Conservation (phyloP, 176 grass and related monocot species). For the Avena eriantha region DNA sequence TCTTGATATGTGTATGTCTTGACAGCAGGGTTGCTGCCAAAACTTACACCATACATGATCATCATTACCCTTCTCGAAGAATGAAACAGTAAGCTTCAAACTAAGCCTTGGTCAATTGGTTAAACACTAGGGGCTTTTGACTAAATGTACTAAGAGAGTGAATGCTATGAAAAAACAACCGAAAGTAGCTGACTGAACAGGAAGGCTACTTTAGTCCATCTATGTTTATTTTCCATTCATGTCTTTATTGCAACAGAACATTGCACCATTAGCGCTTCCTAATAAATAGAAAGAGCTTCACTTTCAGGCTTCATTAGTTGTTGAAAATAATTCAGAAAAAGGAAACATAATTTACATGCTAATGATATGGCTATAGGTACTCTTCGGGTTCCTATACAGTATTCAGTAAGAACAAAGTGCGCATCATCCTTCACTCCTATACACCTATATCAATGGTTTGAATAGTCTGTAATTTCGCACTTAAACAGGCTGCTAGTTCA, state of each 20-base stretch:
- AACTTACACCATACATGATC: not conserved
- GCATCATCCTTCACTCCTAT: not conserved
- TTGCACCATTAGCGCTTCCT: not conserved
- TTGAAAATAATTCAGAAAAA: not conserved
- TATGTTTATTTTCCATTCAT: not conserved
- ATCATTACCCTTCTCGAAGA: not conserved
- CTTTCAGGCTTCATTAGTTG: constrained; percentile 3
- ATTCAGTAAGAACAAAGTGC: not conserved
- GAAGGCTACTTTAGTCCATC: not conserved
- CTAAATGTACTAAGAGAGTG: not conserved
- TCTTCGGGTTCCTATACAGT: not conserved
- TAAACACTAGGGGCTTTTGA: not conserved
- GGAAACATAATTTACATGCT: not conserved
- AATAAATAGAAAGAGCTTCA: not conserved
- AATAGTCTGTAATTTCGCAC: not conserved
- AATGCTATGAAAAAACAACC: not conserved
- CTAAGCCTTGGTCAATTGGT: not conserved
- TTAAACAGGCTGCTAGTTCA: not conserved
- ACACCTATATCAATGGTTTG: not conserved
- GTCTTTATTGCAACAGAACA: constrained; percentile 6
- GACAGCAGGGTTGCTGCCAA: not conserved
- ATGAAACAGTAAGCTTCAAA: not conserved
- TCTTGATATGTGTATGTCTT: not conserved
- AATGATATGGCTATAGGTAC: not conserved
- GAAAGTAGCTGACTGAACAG: not conserved